Evolutionary conservation across 148 eudicot genomes (phyloP), one percentile per base, ranked within the genome.

Genomic region (Camellia lanceoleosa): DNA sequence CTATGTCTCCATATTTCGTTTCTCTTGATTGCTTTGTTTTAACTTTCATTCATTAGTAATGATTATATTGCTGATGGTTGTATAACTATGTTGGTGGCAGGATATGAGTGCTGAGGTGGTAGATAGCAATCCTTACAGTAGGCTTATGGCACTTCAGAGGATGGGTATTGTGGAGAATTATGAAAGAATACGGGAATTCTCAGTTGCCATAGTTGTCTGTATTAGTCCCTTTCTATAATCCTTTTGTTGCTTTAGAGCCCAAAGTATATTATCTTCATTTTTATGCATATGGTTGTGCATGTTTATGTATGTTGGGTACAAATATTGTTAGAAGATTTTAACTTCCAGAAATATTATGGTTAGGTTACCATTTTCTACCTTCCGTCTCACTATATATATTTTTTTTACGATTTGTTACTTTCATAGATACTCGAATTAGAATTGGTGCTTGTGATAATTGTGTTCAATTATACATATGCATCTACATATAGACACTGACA

Each of bases 71-170:
- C 67, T 89, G 77, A 82, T 80, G 30, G 20, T 20, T 80, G 61
- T 6, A 65, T 74, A 51, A 43, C 4, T 81, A 68, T 52, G 38
- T 49, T 82, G 67, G 18, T 85, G 74, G 78, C 91, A 95, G 98
- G 96, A 93, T 83, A 93, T 95, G 97, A 95, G 98, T 85, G 92
- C 94, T 47, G 98, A 95, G 83, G 98, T 95, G 83, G 88, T 95
- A 61, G 98, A 95, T 76, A 95, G 99, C 86, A 95, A 95, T 83
- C 99, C 97, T 79, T 95, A 95, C 83, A 95, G 99, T 82, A 90
- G 99, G 83, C 86, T 95, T 14, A 95, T 95, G 99, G 99, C 99
- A 52, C 97, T 95, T 87, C 97, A 95, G 78, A 89, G 99, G 82
- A 95, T 95, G 99, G 99, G 99, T 38, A 95, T 95, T 80, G 94